Evolutionary conservation across 805 yeast genomes (phyloP), one percentile per base, ranked within the genome.

Genomic region (Osmozyma mogii): DNA sequence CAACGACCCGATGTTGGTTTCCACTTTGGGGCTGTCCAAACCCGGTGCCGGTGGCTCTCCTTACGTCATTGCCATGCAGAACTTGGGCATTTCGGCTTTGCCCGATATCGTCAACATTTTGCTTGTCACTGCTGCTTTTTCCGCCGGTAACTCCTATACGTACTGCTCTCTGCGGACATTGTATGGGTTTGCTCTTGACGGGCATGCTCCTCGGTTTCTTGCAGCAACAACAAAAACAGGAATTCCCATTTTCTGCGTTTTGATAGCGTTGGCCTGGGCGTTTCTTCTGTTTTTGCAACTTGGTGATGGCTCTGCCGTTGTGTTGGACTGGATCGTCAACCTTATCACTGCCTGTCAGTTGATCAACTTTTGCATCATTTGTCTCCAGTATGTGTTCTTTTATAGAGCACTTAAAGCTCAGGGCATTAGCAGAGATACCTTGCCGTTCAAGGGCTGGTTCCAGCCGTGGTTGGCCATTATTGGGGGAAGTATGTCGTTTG

Each of bases 31-130:
- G n/a, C n/a, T n/a, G n/a, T n/a, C 75, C 28, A 38, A 41, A 11
- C 79, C 88, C 24, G 92, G 89, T 32, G 85, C 88, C 3, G 68
- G 79, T 23, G 87, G 89, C 13, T 80, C 92, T 10, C 94, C 95
- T 22, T 84, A 83, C 46, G 88, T 83, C 30, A 77, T 83, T 47
- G 95, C 94, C 27, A 78, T 84, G 46, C 70, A 70, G 38, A 70
- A 69, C 41, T 82, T 85, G 11, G 54, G 65, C 12, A 82, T 84
- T 38, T 45, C 51, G 6, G 88, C 74, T 1, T 59, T 84, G 38
- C 87, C 87, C 22, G 81, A 78, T 42, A 68, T 85, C 28, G 64
- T 85, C 47, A 85, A 85, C 52, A 89, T 78, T 2, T 76, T 84
- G 52, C 79, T 85, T 41, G 56, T 85, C 47, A 56, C 82, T 23